phyloP scores from a whole-genome alignment of 192 early-diverging fungal genomes.

The Oehlia diaphana region DNA sequence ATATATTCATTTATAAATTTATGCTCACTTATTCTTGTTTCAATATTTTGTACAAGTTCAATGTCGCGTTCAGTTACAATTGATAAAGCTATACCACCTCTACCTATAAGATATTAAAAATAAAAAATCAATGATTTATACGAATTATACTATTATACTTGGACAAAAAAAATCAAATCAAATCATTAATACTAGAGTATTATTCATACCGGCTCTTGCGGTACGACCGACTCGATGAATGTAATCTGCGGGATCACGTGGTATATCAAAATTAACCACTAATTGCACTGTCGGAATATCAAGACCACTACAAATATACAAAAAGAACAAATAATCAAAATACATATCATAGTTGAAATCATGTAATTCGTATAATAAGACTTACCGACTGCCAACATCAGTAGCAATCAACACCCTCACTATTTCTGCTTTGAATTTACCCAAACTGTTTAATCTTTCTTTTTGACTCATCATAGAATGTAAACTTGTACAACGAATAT shows the following conservation, averaged over 20 bases:
- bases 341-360: neutral
- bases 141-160: neutral
- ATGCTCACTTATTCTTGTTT: slow-evolving; percentile 70
- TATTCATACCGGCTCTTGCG: slow-evolving; percentile 79
- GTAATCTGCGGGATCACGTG: slow-evolving; percentile 93
- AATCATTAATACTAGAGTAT: neutral
- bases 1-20: neutral
- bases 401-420: slow-evolving; percentile 92
- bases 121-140: no score
- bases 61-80: slow-evolving; percentile 87
- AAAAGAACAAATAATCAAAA: neutral
- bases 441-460: slow-evolving; percentile 86
- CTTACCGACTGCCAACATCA: slow-evolving; percentile 91
- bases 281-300: slow-evolving; percentile 94
- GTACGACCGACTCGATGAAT: slow-evolving; percentile 98
- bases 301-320: slow-evolving; percentile 68
- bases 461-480: slow-evolving; percentile 94
- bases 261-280: slow-evolving; percentile 96
- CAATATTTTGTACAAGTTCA: slow-evolving; percentile 86
- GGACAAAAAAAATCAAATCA: no score
- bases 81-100: slow-evolving; percentile 86
- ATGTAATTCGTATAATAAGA: neutral
- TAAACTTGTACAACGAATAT: slow-evolving; percentile 83
- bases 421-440: slow-evolving; percentile 87
- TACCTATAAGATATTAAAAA: slow-evolving; percentile 15